Evolutionary conservation across 805 yeast genomes (phyloP).

Genomic region (Pichia exigua): DNA sequence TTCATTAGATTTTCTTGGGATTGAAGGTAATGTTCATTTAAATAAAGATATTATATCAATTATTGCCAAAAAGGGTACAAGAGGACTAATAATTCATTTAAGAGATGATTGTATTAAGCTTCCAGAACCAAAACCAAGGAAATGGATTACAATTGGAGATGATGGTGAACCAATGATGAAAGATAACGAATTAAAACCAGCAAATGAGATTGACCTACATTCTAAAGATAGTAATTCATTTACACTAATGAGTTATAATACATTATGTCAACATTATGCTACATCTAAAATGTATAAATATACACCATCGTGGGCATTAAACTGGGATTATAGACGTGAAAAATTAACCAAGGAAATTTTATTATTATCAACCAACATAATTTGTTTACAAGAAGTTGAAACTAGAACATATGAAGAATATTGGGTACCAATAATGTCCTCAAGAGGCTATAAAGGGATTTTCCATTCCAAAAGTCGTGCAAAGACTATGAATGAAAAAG

Average conservation of each 20-base stretch:
- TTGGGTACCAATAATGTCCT: constrained; percentile 70
- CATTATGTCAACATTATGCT: constrained; percentile 93
- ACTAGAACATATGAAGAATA: constrained; percentile 76
- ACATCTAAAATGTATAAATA: constrained; percentile 86
- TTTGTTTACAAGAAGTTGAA: constrained; percentile 95
- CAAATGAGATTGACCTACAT: constrained; percentile 20
- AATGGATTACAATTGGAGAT: constrained; percentile 73
- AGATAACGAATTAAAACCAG: constrained; percentile 17
- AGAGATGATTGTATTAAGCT: constrained; percentile 76
- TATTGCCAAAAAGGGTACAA: constrained; percentile 75
- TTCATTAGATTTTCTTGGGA: constrained; percentile 79
- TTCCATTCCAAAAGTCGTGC: constrained; percentile 89
- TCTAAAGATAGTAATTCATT: constrained; percentile 38
- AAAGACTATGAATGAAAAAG: constrained; percentile 74
- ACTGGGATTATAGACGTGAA: constrained; percentile 85
- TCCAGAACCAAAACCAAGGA: constrained; percentile 62
- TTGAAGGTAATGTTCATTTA: constrained; percentile 82
- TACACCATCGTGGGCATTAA: constrained; percentile 95
- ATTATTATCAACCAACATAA: constrained; percentile 58
- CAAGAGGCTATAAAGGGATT: constrained; percentile 70
- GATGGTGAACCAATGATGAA: constrained; percentile 54
- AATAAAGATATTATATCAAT: constrained; percentile 56
- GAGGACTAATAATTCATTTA: constrained; percentile 68
- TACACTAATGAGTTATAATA: constrained; percentile 80
- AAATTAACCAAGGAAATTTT: constrained; percentile 66